Evolutionary conservation across 1,139 yeast species (phyloP).

Genomic region (Taphrina confusa): DNA sequence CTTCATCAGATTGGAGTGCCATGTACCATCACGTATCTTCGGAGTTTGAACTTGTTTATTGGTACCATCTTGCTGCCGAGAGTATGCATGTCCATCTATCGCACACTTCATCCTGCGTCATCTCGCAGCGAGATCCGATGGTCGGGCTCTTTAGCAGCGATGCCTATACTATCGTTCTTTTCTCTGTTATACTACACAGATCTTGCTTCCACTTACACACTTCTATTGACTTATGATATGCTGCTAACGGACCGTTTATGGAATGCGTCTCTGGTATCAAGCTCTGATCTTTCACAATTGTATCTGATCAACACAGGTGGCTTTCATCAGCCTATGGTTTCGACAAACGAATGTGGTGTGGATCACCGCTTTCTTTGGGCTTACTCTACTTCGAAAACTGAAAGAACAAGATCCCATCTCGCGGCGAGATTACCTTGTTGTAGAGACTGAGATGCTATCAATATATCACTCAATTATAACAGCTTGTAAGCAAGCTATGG

Average conservation of each 20-base stretch:
- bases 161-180: slow-evolving; percentile 74
- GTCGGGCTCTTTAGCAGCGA: slow-evolving; percentile 49
- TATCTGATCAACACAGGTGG: slow-evolving; percentile 24
- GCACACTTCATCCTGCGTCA: slow-evolving; percentile 45
- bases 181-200: slow-evolving; percentile 86
- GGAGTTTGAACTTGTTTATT: slow-evolving; percentile 11
- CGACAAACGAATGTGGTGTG: slow-evolving; percentile 92
- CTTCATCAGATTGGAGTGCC: slow-evolving; percentile 9
- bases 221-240: slow-evolving; percentile 55
- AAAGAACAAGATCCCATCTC: background rate
- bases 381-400: background rate
- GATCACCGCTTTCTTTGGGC: slow-evolving; percentile 51
- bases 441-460: background rate
- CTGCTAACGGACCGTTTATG: slow-evolving; percentile 23
- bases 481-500: no score
- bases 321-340: slow-evolving; percentile 54
- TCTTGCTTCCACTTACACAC: slow-evolving; percentile 79
- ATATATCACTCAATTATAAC: background rate
- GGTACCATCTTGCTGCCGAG: slow-evolving; percentile 45
- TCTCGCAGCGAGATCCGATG: slow-evolving; percentile 13
- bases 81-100: slow-evolving; percentile 42
- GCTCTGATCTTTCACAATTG: background rate
- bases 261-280: slow-evolving; percentile 17
- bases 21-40: background rate
- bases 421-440: background rate